phyloP scores from a whole-genome alignment of 805 yeast genomes.

The Kregervanrija delftensis region DNA sequence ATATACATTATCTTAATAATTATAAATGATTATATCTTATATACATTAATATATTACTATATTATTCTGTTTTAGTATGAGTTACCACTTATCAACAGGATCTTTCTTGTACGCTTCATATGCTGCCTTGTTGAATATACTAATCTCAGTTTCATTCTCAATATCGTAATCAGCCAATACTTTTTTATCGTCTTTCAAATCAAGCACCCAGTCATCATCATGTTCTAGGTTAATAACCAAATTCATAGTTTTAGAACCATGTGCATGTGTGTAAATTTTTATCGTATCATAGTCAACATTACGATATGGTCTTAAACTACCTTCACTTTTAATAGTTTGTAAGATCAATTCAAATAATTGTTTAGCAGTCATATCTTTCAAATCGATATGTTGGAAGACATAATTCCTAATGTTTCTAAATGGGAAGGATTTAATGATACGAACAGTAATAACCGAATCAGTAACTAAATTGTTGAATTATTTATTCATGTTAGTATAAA shows the following conservation, averaged over 20 bases:
- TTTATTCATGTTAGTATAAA: background rate
- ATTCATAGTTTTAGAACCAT: constrained; percentile 89
- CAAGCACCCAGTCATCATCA: constrained; percentile 61
- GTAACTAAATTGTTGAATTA: constrained; percentile 28
- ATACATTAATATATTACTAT: background rate
- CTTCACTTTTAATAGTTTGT: constrained; percentile 41
- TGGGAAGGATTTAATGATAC: constrained; percentile 87
- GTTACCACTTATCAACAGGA: constrained; percentile 88
- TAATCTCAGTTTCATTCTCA: constrained; percentile 88
- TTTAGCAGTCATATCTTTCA: constrained; percentile 59
- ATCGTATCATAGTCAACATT: constrained; percentile 66
- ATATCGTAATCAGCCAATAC: constrained; percentile 46
- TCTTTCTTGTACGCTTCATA: constrained; percentile 66
- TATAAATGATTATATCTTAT: background rate
- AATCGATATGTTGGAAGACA: constrained; percentile 62
- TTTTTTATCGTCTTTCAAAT: constrained; percentile 30
- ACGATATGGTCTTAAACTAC: constrained; percentile 77
- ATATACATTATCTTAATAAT: background rate
- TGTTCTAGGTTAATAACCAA: constrained; percentile 85
- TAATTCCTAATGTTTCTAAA: constrained; percentile 80
- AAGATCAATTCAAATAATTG: constrained; percentile 51
- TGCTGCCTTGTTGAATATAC: constrained; percentile 64
- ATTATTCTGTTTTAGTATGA: background rate
- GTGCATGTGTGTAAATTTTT: constrained; percentile 91
- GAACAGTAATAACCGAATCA: constrained; percentile 72